Evolutionary conservation across 257 asterid species (phyloP).

Genomic region (Voacanga thouarsii): DNA sequence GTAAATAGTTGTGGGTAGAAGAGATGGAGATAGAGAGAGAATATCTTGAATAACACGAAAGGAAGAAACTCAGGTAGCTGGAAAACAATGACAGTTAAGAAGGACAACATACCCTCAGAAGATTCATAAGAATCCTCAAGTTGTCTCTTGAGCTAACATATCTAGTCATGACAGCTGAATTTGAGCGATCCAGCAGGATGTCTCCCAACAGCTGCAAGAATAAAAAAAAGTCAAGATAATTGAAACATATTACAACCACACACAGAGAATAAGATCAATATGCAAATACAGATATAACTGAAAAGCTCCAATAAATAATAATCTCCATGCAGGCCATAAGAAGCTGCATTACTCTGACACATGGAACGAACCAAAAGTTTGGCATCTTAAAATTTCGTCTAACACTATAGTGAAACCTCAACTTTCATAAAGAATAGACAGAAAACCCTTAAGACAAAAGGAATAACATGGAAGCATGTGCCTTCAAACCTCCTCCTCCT

Average conservation of each 20-base stretch:
- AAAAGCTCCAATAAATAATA: neutral
- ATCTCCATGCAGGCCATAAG: neutral
- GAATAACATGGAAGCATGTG: neutral
- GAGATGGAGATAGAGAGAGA: neutral
- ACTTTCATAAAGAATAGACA: neutral
- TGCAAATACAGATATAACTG: neutral
- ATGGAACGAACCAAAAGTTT: neutral
- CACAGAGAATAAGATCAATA: neutral
- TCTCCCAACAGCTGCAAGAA: conserved; percentile 74
- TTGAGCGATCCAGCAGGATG: conserved; percentile 85
- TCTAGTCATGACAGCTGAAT: conserved; percentile 76
- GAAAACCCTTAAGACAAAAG: neutral
- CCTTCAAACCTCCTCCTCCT: neutral
- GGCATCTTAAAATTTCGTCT: neutral
- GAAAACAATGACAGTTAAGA: conserved; percentile 8
- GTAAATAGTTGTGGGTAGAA: neutral
- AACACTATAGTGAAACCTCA: neutral
- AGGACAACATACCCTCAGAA: conserved; percentile 66
- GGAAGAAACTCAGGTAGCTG: neutral
- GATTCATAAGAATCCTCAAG: conserved; percentile 94
- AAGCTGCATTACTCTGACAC: neutral
- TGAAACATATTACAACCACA: neutral
- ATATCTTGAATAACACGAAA: neutral
- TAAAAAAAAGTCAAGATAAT: neutral
- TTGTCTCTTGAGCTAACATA: conserved; percentile 82